A percentile compares a stretch with the other conserved stretches of the same genome.
Evolutionary conservation across 805 yeast genomes (phyloP).

Genomic region (Cyberlindnera japonica): DNA sequence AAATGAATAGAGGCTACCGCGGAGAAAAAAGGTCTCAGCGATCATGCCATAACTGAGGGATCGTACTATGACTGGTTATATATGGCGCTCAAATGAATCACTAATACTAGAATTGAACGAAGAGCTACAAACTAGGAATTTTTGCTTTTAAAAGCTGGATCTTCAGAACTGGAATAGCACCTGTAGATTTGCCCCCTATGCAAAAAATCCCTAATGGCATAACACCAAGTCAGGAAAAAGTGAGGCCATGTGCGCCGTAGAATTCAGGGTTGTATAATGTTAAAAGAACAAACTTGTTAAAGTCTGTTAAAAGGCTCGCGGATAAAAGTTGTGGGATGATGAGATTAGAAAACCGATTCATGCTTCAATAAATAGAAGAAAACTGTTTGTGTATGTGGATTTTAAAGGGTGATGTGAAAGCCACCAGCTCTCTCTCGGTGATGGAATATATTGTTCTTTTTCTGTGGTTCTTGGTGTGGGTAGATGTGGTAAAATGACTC

Average conservation of each 20-base stretch:
- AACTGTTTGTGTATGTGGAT: constrained; percentile 1
- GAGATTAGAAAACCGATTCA: constrained; percentile 1
- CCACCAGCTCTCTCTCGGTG: constrained; percentile 2
- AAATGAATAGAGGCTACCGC: not conserved
- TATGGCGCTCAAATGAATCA: too few relatives aligned
- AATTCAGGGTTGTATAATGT: constrained; percentile 7
- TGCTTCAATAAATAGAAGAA: constrained; percentile 12
- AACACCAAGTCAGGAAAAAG: constrained; percentile 2
- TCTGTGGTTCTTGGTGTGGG: constrained; percentile 1
- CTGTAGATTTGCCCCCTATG: too few relatives aligned
- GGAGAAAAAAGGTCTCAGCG: not conserved
- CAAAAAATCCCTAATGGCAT: too few relatives aligned
- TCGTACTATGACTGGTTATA: too few relatives aligned
- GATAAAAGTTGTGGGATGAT: not conserved
- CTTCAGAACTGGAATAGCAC: too few relatives aligned
- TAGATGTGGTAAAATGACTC: not conserved
- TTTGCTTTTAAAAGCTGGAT: too few relatives aligned
- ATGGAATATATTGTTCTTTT: not conserved
- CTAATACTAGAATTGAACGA: too few relatives aligned
- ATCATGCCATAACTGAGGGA: too few relatives aligned
- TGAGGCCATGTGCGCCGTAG: constrained; percentile 6
- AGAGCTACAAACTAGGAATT: too few relatives aligned
- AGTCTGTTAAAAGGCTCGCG: too few relatives aligned
- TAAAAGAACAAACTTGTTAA: too few relatives aligned
- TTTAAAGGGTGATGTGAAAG: not conserved